Evolutionary conservation across 2,329 filamentous ascomycete genomes (phyloP).

Genomic region (Xylariaceae sp.): DNA sequence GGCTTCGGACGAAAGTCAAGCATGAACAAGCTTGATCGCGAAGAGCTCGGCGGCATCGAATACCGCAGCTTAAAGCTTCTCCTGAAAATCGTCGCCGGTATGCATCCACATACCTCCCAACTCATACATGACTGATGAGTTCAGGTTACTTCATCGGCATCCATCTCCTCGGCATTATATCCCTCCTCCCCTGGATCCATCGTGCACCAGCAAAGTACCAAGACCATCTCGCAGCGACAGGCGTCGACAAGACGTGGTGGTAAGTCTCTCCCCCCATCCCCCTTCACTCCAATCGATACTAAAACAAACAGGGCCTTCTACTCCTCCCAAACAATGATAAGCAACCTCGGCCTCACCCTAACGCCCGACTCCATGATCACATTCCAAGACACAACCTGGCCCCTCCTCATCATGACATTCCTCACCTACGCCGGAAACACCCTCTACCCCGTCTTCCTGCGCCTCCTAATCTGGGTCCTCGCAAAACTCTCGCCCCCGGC

Average conservation of each 20-base stretch:
- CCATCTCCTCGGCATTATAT: not conserved
- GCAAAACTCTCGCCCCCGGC: not conserved
- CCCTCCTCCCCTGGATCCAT: not conserved
- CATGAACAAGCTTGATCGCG: not conserved
- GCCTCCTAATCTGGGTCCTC: conserved; percentile 2
- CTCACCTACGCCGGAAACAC: conserved; percentile 4
- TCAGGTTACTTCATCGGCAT: not conserved
- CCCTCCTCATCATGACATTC: conserved; percentile 1
- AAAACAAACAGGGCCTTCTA: not conserved
- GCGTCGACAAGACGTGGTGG: not conserved
- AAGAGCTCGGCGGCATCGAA: not conserved
- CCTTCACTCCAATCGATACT: not conserved
- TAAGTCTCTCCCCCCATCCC: not conserved
- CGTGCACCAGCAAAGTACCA: not conserved
- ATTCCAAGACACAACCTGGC: not conserved
- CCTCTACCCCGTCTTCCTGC: conserved; percentile 5
- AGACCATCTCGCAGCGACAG: not conserved
- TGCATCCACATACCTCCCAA: not conserved
- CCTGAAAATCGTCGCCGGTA: not conserved
- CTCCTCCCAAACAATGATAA: not conserved
- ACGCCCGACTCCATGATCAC: not conserved
- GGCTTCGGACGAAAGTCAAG: not conserved
- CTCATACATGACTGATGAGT: not conserved
- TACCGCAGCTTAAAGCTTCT: not conserved
- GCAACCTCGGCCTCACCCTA: not conserved